phyloP scores from a whole-genome alignment of 2,329 filamentous ascomycete species.

The Penicillium paneum region DNA sequence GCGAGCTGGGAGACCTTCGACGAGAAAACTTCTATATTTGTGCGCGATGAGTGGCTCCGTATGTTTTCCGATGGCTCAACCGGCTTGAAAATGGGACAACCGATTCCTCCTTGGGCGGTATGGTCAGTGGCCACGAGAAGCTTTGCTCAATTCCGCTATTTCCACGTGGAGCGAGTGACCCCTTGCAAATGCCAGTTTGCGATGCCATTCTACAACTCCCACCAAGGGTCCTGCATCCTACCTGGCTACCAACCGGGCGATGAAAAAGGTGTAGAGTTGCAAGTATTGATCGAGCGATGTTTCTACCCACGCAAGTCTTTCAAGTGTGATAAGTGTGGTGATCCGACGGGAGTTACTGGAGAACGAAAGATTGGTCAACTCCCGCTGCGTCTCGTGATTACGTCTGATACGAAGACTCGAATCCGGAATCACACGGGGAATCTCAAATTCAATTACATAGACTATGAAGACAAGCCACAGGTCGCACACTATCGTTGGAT shows the following conservation, averaged over 20 bases:
- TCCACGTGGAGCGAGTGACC: slow-evolving; percentile 10
- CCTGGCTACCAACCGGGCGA: slow-evolving; percentile 14
- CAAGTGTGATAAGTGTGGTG: slow-evolving; percentile 11
- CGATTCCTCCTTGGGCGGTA: slow-evolving; percentile 16
- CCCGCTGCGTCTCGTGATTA: slow-evolving; percentile 33
- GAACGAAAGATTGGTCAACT: slow-evolving; percentile 20
- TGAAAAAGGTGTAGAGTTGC: slow-evolving; percentile 16
- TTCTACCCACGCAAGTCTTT: slow-evolving; percentile 8
- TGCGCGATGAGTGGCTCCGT: slow-evolving; percentile 22
- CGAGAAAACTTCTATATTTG: slow-evolving; percentile 4
- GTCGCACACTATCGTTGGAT: slow-evolving; percentile 37
- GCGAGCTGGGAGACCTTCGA: slow-evolving; percentile 30
- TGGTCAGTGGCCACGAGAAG: slow-evolving; percentile 26
- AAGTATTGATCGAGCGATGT: slow-evolving; percentile 19
- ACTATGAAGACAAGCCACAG: slow-evolving; percentile 12
- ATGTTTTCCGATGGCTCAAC: slow-evolving; percentile 6
- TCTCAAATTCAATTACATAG: slow-evolving; percentile 25
- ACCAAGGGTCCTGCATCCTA: slow-evolving; percentile 12
- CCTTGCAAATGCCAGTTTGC: slow-evolving; percentile 8
- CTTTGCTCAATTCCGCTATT: slow-evolving; percentile 30
- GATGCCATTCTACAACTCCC: neutral
- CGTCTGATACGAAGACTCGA: slow-evolving; percentile 6
- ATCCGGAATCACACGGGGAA: slow-evolving; percentile 27
- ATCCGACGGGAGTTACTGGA: neutral
- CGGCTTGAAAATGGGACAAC: slow-evolving; percentile 9